Evolutionary conservation across 441 rosid species (phyloP), one percentile per base, ranked within the genome.

Genomic region (Arabidopsis lyrata): DNA sequence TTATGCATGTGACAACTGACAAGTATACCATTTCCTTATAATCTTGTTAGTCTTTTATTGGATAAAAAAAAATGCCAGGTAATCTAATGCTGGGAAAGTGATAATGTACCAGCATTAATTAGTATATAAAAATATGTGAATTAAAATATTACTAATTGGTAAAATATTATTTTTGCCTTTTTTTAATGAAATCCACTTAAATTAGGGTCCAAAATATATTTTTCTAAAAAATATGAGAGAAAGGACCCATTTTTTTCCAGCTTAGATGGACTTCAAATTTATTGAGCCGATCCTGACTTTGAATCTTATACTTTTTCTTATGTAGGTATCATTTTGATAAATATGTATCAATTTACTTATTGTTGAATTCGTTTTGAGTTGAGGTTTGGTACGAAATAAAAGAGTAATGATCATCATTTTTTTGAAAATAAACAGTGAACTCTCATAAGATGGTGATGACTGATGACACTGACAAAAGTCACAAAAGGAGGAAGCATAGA

Each of bases 1-100:
- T 42, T 32, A 49, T 73, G 41, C 64, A 72, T 22, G 58, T 45
- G 35, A 39, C 77, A 45, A 8, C 50, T 45, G 35, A 39, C 77
- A 45, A 8, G 12, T 34, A 7, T 20, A 5, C 5, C 8, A 5
- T 65, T 65, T 57, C 52, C 57, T 73, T 44, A 6, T 65, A 10
- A 14, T 14, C 22, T 31, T 60, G 27, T 31, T 55, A 10, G 56
- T 70, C n/a, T 60, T 60, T 38, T 32, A 16, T 4, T 48, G 20
- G 34, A 47, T 14, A 39, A 5, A 10, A 15, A n/a, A 36, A 66
- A 44, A 8, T 49, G 18, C 27, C 12, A 31, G 5, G 22, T 16
- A 45, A 4, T 42, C 6, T 10, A 61, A 5, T 39, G 48, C 41
- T 29, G 11, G 18, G 3, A 3, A 13, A 54, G 18, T 27, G 6